Conservation (phyloP, 768 basidiomycete species). For the Rhodotorula sphaerocarpa region DNA sequence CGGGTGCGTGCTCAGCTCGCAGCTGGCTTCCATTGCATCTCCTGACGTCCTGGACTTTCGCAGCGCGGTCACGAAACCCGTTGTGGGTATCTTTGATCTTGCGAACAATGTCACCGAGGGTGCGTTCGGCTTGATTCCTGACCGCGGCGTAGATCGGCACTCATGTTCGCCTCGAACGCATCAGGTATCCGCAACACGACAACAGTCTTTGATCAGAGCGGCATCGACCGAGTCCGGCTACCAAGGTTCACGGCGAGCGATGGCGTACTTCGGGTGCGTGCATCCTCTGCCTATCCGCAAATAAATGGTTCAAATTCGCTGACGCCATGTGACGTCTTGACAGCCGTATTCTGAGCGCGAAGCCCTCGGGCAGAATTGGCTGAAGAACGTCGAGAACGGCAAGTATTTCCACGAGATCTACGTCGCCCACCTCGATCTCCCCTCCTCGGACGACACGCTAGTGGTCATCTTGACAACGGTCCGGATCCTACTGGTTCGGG, state of each 20-base stretch:
- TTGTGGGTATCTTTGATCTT: slow-evolving; percentile 90
- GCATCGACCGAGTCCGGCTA: slow-evolving; percentile 76
- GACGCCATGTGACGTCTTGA: background rate
- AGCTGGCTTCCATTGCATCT: background rate
- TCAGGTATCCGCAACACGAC: slow-evolving; percentile 96
- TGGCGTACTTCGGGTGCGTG: slow-evolving; percentile 70
- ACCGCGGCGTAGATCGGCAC: no score
- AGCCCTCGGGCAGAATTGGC: slow-evolving; percentile 91
- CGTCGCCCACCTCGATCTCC: slow-evolving; percentile 60
- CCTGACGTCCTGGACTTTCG: background rate
- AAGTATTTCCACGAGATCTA: slow-evolving; percentile 74
- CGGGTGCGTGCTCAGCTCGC: slow-evolving; percentile 60
- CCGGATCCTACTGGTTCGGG: slow-evolving; percentile 73
- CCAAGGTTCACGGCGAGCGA: slow-evolving; percentile 81
- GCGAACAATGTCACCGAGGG: slow-evolving; percentile 88
- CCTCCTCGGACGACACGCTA: slow-evolving; percentile 36
- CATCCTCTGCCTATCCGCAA: background rate
- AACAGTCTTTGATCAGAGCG: slow-evolving; percentile 88
- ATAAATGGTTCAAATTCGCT: background rate
- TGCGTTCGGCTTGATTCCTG: no score
- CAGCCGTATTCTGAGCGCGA: slow-evolving; percentile 85
- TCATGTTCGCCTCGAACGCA: no score
- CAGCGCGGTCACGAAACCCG: slow-evolving; percentile 90
- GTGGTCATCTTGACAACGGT: slow-evolving; percentile 58
- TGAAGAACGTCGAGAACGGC: slow-evolving; percentile 86